These are phyloP conservation scores for Magnusiomyces suaveolens DNA, from an alignment of 1,139 yeast species.

Conservation along the genomic window DNA sequence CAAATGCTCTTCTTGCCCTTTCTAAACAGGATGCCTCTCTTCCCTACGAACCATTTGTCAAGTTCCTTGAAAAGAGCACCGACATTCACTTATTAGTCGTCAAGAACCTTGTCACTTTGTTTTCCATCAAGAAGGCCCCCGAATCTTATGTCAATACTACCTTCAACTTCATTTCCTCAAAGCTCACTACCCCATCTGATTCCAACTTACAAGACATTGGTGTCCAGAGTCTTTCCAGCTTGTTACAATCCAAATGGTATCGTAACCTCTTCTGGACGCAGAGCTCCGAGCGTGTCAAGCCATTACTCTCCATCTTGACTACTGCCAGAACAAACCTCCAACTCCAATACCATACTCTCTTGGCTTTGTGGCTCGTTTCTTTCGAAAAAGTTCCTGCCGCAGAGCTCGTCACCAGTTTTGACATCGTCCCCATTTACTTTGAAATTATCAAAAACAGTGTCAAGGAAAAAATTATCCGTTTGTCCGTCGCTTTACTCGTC, in stretches of 20 bases:
- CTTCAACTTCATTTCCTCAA: constrained; percentile 38
- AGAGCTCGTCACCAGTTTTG: constrained; percentile 40
- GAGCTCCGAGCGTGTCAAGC: constrained; percentile 44
- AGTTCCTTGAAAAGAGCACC: constrained; percentile 39
- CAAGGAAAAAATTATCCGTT: constrained; percentile 82
- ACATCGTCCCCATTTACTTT: constrained; percentile 45
- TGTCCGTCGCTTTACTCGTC: constrained; percentile 64
- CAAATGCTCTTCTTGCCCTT: constrained; percentile 39
- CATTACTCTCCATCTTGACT: constrained; percentile 41
- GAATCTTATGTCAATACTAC: constrained; percentile 33
- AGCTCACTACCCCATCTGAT: constrained; percentile 42
- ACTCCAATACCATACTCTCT: constrained; percentile 68
- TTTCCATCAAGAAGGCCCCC: constrained; percentile 18
- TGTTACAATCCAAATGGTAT: constrained; percentile 49
- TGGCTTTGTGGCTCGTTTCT: constrained; percentile 76
- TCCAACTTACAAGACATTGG: constrained; percentile 52
- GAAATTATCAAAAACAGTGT: constrained; percentile 69
- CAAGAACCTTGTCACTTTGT: constrained; percentile 29
- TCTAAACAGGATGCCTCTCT: constrained; percentile 36
- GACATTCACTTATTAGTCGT: constrained; percentile 31
- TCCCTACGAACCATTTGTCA: constrained; percentile 49
- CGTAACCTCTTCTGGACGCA: constrained; percentile 49
- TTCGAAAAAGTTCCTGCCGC: constrained; percentile 52
- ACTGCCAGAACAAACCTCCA: constrained; percentile 57
- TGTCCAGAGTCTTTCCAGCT: constrained; percentile 55